Evolutionary conservation across 2,329 filamentous ascomycete genomes (phyloP), one percentile per base, ranked within the genome.

Genomic region (Colletotrichum gloeosporioides): DNA sequence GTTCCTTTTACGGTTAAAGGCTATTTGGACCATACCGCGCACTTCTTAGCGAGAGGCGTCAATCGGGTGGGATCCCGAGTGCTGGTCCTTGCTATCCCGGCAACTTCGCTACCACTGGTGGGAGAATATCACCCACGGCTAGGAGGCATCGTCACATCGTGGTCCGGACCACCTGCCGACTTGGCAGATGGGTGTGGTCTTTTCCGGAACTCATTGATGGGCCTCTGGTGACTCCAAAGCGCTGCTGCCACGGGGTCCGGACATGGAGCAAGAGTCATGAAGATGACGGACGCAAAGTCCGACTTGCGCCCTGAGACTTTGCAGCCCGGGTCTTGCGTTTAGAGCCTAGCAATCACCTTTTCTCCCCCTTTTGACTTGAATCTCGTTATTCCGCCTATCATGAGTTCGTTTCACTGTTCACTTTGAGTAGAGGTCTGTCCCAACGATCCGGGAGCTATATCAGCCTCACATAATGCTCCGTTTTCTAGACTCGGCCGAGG

Each of bases 401-500:
- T 44, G 13, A 44, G 12, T 22, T 4, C 3, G 25, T 44, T 39
- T 13, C 32, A 39, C 13, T 29, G 15, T 59, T 13, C 27, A 31
- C 25, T 59, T 25, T 25, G 22, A 39, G 15, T 9, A n/a, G 13
- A 22, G 6, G n/a, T 31, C 12, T 61, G 18, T 49, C 29, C 59
- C 59, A 65, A 15, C 31, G 13, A 29, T 32, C 59, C 32, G 34
- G 59, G 13, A 25, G 39, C 49, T 65, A 71, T 65, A 65, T 34
- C 49, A 70, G 32, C 16, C 67, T 65, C 67, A 44, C 29, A 69
- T 69, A 69, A 61, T 34, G 32, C 70, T 49, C 62, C 62, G 29
- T 65, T 67, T 67, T 27, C 62, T 39, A 44, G 49, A 72, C 62
- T 72, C 70, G 70, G 70, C 62, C 70, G 70, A 68, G 49, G 29